Percentiles rank a stretch among this genome's conserved stretches.
These are phyloP conservation scores for Rhizopogon vinicolor DNA, from an alignment of 768 basidiomycete species.

Conservation along the genomic window DNA sequence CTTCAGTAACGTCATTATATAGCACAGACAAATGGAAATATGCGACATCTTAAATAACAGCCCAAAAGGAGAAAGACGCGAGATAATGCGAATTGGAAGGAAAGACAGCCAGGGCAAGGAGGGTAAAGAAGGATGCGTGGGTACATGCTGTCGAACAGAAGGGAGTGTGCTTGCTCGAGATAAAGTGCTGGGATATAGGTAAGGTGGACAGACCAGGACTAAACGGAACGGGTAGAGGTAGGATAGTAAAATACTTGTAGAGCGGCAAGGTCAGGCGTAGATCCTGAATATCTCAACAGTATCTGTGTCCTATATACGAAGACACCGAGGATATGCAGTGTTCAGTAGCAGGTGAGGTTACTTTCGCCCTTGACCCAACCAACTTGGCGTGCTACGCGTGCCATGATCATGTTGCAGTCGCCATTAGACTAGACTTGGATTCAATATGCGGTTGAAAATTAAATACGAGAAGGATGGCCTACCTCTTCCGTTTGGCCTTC, in stretches of 20 bases:
- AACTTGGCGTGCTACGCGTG: neutral
- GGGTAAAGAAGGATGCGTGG: conserved; percentile 25
- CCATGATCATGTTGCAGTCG: conserved; percentile 24
- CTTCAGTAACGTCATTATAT: conserved; percentile 34
- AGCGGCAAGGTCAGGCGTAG: conserved; percentile 22
- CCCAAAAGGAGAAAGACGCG: conserved; percentile 18
- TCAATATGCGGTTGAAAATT: neutral
- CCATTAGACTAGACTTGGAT: conserved; percentile 24
- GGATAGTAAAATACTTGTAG: conserved; percentile 15
- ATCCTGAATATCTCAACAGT: conserved; percentile 14
- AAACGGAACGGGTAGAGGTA: conserved; percentile 15
- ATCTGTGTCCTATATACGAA: neutral
- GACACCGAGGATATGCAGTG: neutral
- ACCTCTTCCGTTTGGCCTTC: conserved; percentile 98
- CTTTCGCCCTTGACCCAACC: conserved; percentile 1
- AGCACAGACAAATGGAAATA: conserved; percentile 35
- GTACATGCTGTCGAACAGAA: conserved; percentile 28
- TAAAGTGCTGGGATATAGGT: conserved; percentile 22
- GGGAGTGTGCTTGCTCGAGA: conserved; percentile 17
- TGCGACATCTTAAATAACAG: conserved; percentile 30
- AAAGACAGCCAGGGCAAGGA: conserved; percentile 11
- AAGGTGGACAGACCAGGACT: conserved; percentile 24
- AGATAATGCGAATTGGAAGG: conserved; percentile 8
- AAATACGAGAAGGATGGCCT: neutral
- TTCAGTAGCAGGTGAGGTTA: neutral